Evolutionary conservation across 192 early-diverging fungal species (phyloP).

Genomic region (Coemansia sp.): DNA sequence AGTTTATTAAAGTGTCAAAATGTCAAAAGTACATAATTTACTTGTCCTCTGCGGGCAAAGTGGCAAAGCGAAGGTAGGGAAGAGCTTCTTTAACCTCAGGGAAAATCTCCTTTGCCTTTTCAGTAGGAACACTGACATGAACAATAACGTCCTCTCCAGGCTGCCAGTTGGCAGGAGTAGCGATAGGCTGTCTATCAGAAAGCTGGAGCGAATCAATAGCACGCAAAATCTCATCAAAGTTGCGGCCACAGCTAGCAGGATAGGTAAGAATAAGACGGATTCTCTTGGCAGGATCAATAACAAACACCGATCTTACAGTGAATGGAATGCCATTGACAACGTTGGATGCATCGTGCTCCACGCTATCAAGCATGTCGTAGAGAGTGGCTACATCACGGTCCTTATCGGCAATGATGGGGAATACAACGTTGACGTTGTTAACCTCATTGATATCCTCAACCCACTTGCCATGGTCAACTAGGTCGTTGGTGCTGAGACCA

Average conservation of each 20-base stretch:
- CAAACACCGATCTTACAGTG: slow-evolving; percentile 94
- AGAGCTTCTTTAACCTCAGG: slow-evolving; percentile 74
- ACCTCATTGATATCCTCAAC: slow-evolving; percentile 92
- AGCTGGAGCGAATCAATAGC: slow-evolving; percentile 92
- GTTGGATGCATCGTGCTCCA: slow-evolving; percentile 87
- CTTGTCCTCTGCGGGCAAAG: slow-evolving; percentile 15
- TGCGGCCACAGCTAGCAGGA: slow-evolving; percentile 87
- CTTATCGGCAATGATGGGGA: slow-evolving; percentile 95
- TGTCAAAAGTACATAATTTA: background rate
- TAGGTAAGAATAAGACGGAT: slow-evolving; percentile 91
- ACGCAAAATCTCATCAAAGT: slow-evolving; percentile 96
- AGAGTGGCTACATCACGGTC: slow-evolving; percentile 79
- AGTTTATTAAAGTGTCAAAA: too few relatives aligned
- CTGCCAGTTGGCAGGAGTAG: slow-evolving; percentile 94
- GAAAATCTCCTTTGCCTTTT: slow-evolving; percentile 83
- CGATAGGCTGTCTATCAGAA: slow-evolving; percentile 81
- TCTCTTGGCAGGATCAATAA: slow-evolving; percentile 88
- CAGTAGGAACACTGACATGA: slow-evolving; percentile 74
- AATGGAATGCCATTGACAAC: slow-evolving; percentile 84
- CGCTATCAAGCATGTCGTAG: slow-evolving; percentile 95
- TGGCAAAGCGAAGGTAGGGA: slow-evolving; percentile 77
- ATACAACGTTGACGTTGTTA: slow-evolving; percentile 67
- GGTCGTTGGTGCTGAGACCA: slow-evolving; percentile 89
- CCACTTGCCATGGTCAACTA: slow-evolving; percentile 81
- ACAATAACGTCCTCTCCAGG: slow-evolving; percentile 87